Evolutionary conservation across 768 basidiomycete species (phyloP), one percentile per base, ranked within the genome.

Genomic region (Hypholoma sublateritium): DNA sequence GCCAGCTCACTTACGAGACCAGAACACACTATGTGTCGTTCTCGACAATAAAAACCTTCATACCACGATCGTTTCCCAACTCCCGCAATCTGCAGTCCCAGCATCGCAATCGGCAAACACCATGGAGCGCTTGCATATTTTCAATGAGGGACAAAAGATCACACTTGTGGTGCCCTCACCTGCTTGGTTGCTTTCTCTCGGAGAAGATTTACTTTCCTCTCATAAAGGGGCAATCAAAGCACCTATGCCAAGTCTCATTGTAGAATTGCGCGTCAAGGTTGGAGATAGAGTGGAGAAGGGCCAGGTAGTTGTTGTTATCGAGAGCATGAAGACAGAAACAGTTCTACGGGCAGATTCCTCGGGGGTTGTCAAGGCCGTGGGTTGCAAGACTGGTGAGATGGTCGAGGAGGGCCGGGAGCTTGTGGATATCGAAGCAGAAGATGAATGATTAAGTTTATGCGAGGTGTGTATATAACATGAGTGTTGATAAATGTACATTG

Each of bases 271-370:
- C 16, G 94, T 95, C 34, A 79, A 78, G 57, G 75, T 82, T 1
- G 95, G 94, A 4, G 89, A 95, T 50, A 76, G 71, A 13, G 90
- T 97, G 39, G 86, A 88, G 72, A 86, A 82, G 65, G 93, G 92
- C 0, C 89, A 95, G 66, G 83, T 83, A 7, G 79, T 93, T 8
- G 85, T 94, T 28, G 84, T 95, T 5, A 72, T 96, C 66, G 95
- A 96, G 74, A 96, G 94, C 67, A 98, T 97, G 95, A 98, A 98
- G 83, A 97, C 94, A 61, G 94, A 96, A 74, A 95, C 90, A 37
- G 89, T 93, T 41, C 70, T 97, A 60, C 79, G 93, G 53, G 85
- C 92, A 13, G 80, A 85, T 57, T 76, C 74, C 7, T 74, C 80
- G 36, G 95, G 93, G 4, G 74, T 86, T 5, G 87, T 96, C 7